Base-by-base conservation (phyloP, 169 alveolate genomes). In the Eimeria praecox region DNA sequence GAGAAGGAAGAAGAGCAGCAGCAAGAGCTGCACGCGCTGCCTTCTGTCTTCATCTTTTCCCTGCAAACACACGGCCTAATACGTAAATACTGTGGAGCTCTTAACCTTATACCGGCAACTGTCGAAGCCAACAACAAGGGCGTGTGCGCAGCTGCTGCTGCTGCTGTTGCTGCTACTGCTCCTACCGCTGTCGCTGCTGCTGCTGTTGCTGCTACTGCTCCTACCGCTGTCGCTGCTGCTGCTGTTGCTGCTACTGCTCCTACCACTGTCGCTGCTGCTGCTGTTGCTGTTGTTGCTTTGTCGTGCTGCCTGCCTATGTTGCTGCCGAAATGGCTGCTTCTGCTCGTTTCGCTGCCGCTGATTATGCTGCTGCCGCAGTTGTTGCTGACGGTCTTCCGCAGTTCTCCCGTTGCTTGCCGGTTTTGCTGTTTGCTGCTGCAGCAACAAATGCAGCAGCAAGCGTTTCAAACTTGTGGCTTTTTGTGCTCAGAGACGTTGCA, bases 401-500 rank as follows among this genome's bases (percentile, higher is more conserved):
- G 42, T 12, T 24, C 44, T 71, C 16, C 83, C 44, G 83, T 44
- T 71, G 77, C 77, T 27, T 66, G 77, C 77, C 8, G 77, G 12
- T 71, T 4, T 18, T 20, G 69, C 27, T 59, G 8, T 9, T n/a
- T 71, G 82, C 82, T 71, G 82, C 82, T 71, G 82, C 82, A 5
- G 82, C 22, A 42, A 40, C 38, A 30, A 46, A 18, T 35, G 56
- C 56, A 5, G 69, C 69, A 59, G 27, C 27, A 59, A 22, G 69
- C 12, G 22, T 59, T 16, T 59, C n/a, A 38, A 3, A 16, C 10
- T 38, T 46, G 46, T 49, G 64, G 27, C 9, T 27, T 46, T 33
- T 71, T 42, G 64, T 82, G 64, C 38, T 82, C 90, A 82, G 90
- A 82, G 90, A 82, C 90, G 90, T 82, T 27, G 90, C 90, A 46